Percentiles rank a stretch among this genome's conserved stretches.
These are phyloP conservation scores for Pseudomonodictys pantanalensis DNA, from an alignment of 495 filamentous ascomycete genomes.

Conservation along the genomic window DNA sequence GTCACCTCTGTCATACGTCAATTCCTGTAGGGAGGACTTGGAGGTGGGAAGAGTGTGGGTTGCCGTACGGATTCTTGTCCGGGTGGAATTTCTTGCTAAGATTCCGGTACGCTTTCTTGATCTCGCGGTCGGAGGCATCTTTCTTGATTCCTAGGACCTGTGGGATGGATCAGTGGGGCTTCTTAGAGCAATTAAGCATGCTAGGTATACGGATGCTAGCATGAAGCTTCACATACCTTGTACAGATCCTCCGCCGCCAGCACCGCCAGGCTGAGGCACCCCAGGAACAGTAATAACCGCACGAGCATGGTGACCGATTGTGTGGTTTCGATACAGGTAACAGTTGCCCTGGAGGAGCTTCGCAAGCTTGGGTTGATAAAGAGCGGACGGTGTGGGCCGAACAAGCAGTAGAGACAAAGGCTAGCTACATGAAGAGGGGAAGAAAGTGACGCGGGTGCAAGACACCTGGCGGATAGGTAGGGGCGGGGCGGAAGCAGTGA, in stretches of 20 bases:
- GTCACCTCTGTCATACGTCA: slow-evolving; percentile 57
- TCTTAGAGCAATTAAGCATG: not conserved
- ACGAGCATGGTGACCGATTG: slow-evolving; percentile 27
- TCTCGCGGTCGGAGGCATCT: slow-evolving; percentile 79
- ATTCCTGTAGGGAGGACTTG: not conserved
- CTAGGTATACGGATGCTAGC: not conserved
- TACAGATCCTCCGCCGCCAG: slow-evolving; percentile 83
- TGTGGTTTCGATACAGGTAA: too few species aligned
- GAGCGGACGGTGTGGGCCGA: slow-evolving; percentile 18
- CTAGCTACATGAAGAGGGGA: slow-evolving; percentile 24
- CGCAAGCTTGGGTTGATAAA: too few species aligned
- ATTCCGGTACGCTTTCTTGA: slow-evolving; percentile 92
- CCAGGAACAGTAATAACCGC: slow-evolving; percentile 25
- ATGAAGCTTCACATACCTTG: slow-evolving; percentile 54
- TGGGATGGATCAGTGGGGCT: slow-evolving; percentile 6
- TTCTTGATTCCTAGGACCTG: slow-evolving; percentile 77
- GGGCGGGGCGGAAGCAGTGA: slow-evolving; percentile 1
- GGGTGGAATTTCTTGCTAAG: slow-evolving; percentile 96
- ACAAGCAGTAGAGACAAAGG: not conserved
- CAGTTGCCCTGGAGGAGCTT: too few species aligned
- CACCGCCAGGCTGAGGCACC: slow-evolving; percentile 13
- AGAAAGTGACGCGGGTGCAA: not conserved
- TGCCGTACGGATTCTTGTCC: slow-evolving; percentile 92
- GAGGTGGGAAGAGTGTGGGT: slow-evolving; percentile 11
- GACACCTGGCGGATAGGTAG: not conserved